These are phyloP conservation scores for Amanita subjunquillea DNA, from an alignment of 768 basidiomycete species.

Conservation along the genomic window DNA sequence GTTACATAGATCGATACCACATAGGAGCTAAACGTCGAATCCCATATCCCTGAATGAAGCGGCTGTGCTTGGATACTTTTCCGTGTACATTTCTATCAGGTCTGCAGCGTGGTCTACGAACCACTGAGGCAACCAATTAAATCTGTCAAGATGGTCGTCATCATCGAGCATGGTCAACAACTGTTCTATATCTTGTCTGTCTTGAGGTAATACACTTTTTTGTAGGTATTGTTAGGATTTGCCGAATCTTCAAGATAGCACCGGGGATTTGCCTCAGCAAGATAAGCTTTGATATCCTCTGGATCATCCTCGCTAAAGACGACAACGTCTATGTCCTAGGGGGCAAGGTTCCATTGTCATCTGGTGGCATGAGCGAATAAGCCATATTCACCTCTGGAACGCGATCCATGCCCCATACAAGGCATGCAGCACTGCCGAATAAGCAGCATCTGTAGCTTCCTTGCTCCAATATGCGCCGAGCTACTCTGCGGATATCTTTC, in stretches of 20 bases:
- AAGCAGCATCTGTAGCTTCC: constrained; percentile 22
- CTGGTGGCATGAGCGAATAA: background rate
- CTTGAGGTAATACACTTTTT: constrained; percentile 28
- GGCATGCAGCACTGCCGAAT: constrained; percentile 30
- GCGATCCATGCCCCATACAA: constrained; percentile 25
- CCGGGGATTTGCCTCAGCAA: constrained; percentile 20
- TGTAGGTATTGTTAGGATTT: constrained; percentile 28
- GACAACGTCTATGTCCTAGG: constrained; percentile 37
- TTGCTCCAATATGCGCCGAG: constrained; percentile 13
- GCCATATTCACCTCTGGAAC: constrained; percentile 22
- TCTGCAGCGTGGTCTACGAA: constrained; percentile 17
- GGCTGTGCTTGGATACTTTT: constrained; percentile 9
- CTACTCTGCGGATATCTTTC: background rate
- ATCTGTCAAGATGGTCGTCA: constrained; percentile 11
- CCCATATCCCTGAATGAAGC: constrained; percentile 14
- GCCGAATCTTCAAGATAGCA: constrained; percentile 29
- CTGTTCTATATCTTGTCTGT: constrained; percentile 30
- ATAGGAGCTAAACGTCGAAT: constrained; percentile 5
- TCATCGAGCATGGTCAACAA: constrained; percentile 25
- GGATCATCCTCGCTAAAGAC: constrained; percentile 23
- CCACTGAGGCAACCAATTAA: constrained; percentile 19
- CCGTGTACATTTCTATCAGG: constrained; percentile 16
- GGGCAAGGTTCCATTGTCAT: background rate
- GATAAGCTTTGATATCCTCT: constrained; percentile 29
- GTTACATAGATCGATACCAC: no score